phyloP scores from a whole-genome alignment of 176 grass and related monocot species.

The Alopecurus myosuroides region DNA sequence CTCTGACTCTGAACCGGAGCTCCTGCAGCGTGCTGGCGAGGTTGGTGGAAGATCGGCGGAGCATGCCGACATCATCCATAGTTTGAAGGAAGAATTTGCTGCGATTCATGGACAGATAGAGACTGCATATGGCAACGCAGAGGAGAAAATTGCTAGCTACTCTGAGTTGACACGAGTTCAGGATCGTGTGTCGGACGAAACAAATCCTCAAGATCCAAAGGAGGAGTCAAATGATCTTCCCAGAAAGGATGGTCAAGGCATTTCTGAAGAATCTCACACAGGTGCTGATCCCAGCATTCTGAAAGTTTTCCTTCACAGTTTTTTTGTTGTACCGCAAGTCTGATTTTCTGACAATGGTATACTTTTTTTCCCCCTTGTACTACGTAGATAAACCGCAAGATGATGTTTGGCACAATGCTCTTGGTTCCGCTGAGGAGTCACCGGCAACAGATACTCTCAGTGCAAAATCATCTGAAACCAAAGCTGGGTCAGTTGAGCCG shows the following conservation, averaged over 20 bases:
- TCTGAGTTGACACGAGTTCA: neutral
- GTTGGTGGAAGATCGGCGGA: neutral
- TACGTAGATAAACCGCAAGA: constrained; percentile 25
- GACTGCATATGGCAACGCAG: neutral
- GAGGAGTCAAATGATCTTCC: neutral
- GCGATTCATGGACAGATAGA: neutral
- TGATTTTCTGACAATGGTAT: neutral
- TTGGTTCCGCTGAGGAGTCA: neutral
- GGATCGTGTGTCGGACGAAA: neutral
- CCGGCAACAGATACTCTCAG: neutral
- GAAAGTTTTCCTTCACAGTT: neutral
- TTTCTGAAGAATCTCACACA: neutral
- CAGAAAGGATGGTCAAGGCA: neutral
- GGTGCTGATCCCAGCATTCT: too few species aligned
- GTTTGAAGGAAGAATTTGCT: constrained; percentile 11
- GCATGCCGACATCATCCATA: neutral
- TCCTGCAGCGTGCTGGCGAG: constrained; percentile 4
- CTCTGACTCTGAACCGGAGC: constrained; percentile 69
- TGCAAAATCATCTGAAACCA: neutral
- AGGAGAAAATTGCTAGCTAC: neutral
- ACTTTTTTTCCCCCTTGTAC: neutral
- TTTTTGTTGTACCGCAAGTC: neutral
- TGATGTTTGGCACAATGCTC: constrained; percentile 21
- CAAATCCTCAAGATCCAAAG: neutral
- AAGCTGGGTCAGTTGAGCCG: neutral